Base-by-base conservation (phyloP, 78 protist species). In the Emiliania huxleyi region DNA sequence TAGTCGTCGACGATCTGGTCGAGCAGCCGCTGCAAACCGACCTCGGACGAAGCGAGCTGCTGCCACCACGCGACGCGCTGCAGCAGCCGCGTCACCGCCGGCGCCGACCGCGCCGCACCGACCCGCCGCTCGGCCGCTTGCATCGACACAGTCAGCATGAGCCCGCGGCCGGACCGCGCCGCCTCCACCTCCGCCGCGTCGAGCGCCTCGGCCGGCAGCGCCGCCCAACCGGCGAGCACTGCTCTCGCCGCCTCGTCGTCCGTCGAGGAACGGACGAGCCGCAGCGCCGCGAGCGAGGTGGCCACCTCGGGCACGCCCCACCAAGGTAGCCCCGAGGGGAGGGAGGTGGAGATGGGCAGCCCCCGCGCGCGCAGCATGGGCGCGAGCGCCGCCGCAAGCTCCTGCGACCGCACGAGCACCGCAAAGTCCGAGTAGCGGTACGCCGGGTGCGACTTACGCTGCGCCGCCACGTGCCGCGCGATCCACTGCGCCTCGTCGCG, bases 351-450 rank as follows among this genome's bases (percentile, higher is more conserved):
- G n/a, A 77, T 15, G 2, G 85, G 85, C 19, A 77, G 4, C 33
- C n/a, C 85, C 12, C 23, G 35, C 2, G 48, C 42, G 42, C 44
- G 48, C 18, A 77, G 85, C 23, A 1, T 23, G 4, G 85, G n/a
- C 42, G 0, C 48, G 23, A 77, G 44, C 35, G 23, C 19, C 48
- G 3, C 18, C 35, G 15, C 18, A 3, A 23, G 85, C 26, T 40
- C 85, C 48, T 77, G 85, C 85, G 85, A 77, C 4, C 85, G 42
- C 35, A 77, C 85, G 85, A 77, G 85, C 35, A 77, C 46, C 4
- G 85, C 85, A 19, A 77, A 40, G 33, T 15, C 19, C 25, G 48
- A 4, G n/a, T n/a, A n/a, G n/a, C n/a, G n/a, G 29, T 18, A 40
- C n/a, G 85, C 23, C 85, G 1, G 18, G n/a, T 48, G 46, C 33